Base-by-base conservation (phyloP, 2,329 filamentous ascomycete species). In the Cercospora sp. region DNA sequence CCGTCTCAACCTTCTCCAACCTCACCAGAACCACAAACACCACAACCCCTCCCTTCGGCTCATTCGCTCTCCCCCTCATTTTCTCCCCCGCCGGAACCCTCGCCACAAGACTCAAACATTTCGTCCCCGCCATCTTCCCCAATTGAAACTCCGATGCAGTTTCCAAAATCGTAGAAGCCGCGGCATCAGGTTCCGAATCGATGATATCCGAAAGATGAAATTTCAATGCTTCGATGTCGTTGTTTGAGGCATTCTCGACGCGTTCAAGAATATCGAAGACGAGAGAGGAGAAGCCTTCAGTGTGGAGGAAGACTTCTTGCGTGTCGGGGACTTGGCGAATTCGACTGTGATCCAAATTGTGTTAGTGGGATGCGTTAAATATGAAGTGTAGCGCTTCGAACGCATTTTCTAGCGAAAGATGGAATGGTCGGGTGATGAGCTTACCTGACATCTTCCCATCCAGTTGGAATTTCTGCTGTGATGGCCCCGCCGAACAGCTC, bases 201-300 rank as follows among this genome's bases (percentile, higher is more conserved):
- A 83, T 78, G 20, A 86, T 77, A 68, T 86, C 84, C 3, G 77
- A 72, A 60, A 86, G 80, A 72, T 87, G 85, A 71, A 80, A 81
- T 70, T 83, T 79, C 67, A 83, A 72, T 18, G 93, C 92, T 60
- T 85, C 87, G 55, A 86, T 87, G 65, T 91, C 90, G 74, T 94
- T 89, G 39, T 87, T 86, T 75, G 89, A 86, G 18, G 87, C 83
- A 1, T 83, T 53, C 80, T 86, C 86, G 23, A 96, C 90, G 65
- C 91, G 90, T 82, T 97, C 90, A 64, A 91, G 91, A 76, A 98
- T 92, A 75, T 98, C 94, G 79, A 97, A 87, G 74, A 97, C 94
- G 78, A 97, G 89, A 80, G 87, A 93, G 3, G 92, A 92, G 79
- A 94, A 94, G 60, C 93, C 93, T 70, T 91, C 86, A 71, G 87